phyloP scores from a whole-genome alignment of 2,329 filamentous ascomycete genomes.

The Trichoderma guizhouense region DNA sequence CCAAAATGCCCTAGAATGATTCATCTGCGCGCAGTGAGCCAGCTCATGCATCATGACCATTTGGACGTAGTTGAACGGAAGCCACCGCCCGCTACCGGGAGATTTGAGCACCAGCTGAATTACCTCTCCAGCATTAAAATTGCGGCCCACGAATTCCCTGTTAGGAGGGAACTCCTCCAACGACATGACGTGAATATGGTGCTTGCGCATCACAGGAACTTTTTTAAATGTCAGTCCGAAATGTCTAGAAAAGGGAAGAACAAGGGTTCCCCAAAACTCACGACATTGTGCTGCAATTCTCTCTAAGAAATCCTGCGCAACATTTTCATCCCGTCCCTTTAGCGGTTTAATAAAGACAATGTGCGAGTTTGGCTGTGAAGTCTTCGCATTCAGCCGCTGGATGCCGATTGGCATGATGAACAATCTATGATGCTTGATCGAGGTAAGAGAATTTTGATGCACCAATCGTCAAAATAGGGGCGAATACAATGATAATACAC shows the following conservation, averaged over 20 bases:
- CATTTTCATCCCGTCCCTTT: conserved; percentile 58
- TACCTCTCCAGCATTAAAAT: conserved; percentile 87
- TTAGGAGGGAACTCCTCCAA: conserved; percentile 83
- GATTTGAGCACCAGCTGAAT: conserved; percentile 80
- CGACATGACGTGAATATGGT: conserved; percentile 62
- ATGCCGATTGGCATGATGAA: conserved; percentile 69
- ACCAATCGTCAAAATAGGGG: background rate
- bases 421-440: background rate
- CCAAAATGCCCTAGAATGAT: conserved; percentile 81
- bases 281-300: conserved; percentile 77
- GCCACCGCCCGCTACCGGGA: conserved; percentile 62
- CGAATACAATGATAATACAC: background rate
- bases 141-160: conserved; percentile 77
- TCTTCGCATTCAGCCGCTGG: conserved; percentile 72
- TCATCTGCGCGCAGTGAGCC: conserved; percentile 89
- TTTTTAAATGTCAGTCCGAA: conserved; percentile 25
- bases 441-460: background rate
- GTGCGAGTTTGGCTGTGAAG: conserved; percentile 69
- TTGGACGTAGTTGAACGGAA: conserved; percentile 79
- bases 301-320: conserved; percentile 68
- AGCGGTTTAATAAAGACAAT: conserved; percentile 86
- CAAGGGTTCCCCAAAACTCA: conserved; percentile 33
- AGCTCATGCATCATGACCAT: conserved; percentile 97
- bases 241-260: background rate
- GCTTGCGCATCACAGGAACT: conserved; percentile 66